phyloP scores from a whole-genome alignment of 148 eudicot species.

The Nyssa sinensis region DNA sequence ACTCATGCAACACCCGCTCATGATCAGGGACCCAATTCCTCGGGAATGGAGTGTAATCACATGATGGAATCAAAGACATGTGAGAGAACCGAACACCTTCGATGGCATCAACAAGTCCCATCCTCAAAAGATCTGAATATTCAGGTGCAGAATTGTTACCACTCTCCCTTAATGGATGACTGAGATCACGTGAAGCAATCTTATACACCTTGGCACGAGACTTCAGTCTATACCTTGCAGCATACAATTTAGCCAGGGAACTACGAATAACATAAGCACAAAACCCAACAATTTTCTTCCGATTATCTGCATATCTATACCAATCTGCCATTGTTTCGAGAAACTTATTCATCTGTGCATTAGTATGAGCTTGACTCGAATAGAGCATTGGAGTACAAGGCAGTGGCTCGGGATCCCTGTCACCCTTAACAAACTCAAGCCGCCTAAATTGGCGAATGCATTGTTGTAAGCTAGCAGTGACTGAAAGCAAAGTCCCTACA shows the following conservation, averaged over 20 bases:
- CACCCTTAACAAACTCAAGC: conserved; percentile 79
- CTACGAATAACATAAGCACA: conserved; percentile 93
- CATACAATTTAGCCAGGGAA: conserved; percentile 90
- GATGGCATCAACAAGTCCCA: conserved; percentile 85
- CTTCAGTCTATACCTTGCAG: conserved; percentile 88
- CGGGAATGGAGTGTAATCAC: conserved; percentile 87
- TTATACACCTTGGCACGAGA: conserved; percentile 92
- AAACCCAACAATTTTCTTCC: conserved; percentile 90
- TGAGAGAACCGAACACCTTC: conserved; percentile 92
- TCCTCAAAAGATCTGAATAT: conserved; percentile 72
- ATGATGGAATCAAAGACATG: conserved; percentile 82
- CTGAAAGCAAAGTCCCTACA: conserved; percentile 93
- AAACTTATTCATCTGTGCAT: conserved; percentile 96
- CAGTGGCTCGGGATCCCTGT: conserved; percentile 90
- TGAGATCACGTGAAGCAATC: conserved; percentile 82
- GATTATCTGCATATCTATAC: conserved; percentile 91
- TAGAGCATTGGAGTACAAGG: conserved; percentile 94
- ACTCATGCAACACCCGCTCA: conserved; percentile 62
- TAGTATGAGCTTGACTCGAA: conserved; percentile 94
- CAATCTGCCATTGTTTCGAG: conserved; percentile 99
- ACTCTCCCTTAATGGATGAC: conserved; percentile 69
- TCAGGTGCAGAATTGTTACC: conserved; percentile 59
- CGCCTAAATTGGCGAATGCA: conserved; percentile 72
- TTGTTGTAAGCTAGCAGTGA: conserved; percentile 84
- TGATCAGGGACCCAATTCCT: conserved; percentile 87